A percentile compares a stretch with the other conserved stretches of the same genome.
Evolutionary conservation across 2,329 filamentous ascomycete genomes (phyloP).

Genomic region (Myotisia sp.): DNA sequence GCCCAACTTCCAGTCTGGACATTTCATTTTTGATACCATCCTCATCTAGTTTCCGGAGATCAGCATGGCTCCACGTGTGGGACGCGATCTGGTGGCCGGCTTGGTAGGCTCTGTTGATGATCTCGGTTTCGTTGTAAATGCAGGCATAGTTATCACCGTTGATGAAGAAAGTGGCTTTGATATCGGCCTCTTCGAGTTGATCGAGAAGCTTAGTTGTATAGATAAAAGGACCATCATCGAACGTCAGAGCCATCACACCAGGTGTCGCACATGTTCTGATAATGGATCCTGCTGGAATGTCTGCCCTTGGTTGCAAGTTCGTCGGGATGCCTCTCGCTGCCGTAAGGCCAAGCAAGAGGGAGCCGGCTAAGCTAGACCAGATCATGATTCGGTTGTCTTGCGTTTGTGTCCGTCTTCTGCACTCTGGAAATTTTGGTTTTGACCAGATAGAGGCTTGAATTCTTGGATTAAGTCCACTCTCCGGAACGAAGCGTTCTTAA

Average conservation of each 20-base stretch:
- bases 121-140: conserved; percentile 15
- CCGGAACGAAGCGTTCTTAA: too few relatives aligned
- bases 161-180: conserved; percentile 72
- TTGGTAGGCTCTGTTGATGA: conserved; percentile 18
- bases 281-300: not conserved
- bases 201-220: conserved; percentile 57
- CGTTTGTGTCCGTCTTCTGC: too few relatives aligned
- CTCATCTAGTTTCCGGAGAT: conserved; percentile 23
- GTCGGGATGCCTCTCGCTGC: conserved; percentile 10
- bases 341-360: too few relatives aligned
- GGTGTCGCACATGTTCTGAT: conserved; percentile 10
- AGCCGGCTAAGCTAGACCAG: too few relatives aligned
- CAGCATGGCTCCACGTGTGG: conserved; percentile 31
- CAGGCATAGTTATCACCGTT: conserved; percentile 42
- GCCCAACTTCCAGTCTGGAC: conserved; percentile 26
- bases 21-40: conserved; percentile 26
- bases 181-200: conserved; percentile 48
- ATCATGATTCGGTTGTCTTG: too few relatives aligned
- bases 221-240: conserved; percentile 70
- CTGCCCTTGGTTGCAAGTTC: not conserved
- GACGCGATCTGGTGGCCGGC: conserved; percentile 36
- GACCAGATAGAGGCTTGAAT: too few relatives aligned
- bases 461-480: too few relatives aligned
- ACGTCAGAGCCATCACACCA: conserved; percentile 66
- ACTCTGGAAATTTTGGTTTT: too few relatives aligned